A percentile compares a stretch with the other conserved stretches of the same genome.
These are phyloP conservation scores for Penicillium hordei DNA, from an alignment of 2,329 filamentous ascomycete species.

Conservation along the genomic window DNA sequence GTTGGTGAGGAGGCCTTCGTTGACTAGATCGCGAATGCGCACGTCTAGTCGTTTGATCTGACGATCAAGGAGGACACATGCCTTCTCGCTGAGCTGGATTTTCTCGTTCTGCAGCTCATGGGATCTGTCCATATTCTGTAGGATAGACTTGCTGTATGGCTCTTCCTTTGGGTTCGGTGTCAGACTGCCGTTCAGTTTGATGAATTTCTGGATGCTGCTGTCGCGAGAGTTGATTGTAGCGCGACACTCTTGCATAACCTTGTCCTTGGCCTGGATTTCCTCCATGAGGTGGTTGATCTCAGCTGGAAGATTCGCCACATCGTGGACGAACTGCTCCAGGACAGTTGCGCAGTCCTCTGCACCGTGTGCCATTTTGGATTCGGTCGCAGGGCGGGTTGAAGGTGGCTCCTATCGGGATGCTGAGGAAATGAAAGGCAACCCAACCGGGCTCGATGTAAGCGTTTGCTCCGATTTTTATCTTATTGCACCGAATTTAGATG, in stretches of 20 bases:
- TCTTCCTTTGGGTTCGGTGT: conserved; percentile 64
- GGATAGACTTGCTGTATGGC: conserved; percentile 57
- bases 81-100: conserved; percentile 60
- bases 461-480: background rate
- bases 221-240: conserved; percentile 60
- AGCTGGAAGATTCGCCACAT: conserved; percentile 61
- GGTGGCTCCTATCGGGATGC: background rate
- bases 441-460: background rate
- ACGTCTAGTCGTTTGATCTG: conserved; percentile 64
- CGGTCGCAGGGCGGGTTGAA: conserved; percentile 1
- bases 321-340: conserved; percentile 65
- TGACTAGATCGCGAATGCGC: conserved; percentile 60
- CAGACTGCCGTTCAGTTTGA: conserved; percentile 62
- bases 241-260: conserved; percentile 58
- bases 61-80: conserved; percentile 59
- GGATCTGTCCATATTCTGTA: conserved; percentile 58
- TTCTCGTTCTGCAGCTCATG: conserved; percentile 63
- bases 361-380: conserved; percentile 44
- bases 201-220: conserved; percentile 63
- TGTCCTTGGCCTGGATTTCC: conserved; percentile 66
- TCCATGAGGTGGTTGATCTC: conserved; percentile 67
- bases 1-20: conserved; percentile 58
- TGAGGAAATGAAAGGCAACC: background rate
- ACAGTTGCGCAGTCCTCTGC: conserved; percentile 64
- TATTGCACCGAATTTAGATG: background rate